These are phyloP conservation scores for Camelina sativa DNA, from an alignment of 345 rosid genomes.

Conservation along the genomic window DNA sequence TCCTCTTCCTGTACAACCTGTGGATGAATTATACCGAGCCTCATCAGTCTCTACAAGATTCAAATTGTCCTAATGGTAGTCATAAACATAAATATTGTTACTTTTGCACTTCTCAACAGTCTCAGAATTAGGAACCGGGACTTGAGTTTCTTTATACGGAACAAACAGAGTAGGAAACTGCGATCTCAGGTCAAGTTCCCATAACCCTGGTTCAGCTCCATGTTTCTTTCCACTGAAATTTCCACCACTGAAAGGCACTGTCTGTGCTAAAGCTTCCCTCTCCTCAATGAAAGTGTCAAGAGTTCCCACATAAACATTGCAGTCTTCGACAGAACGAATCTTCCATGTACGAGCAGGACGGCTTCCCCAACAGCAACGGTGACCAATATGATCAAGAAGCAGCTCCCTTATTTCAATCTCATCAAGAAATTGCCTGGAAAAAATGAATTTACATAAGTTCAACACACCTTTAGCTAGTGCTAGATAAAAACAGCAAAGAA, in stretches of 20 bases:
- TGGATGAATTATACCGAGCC: slow-evolving; percentile 21
- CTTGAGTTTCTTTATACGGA: slow-evolving; percentile 63
- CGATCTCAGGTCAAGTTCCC: slow-evolving; percentile 82
- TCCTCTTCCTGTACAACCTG: slow-evolving; percentile 86
- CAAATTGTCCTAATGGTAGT: not conserved
- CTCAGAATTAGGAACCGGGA: slow-evolving; percentile 73
- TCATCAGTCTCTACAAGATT: slow-evolving; percentile 26
- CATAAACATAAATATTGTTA: slow-evolving; percentile 27
- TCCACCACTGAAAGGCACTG: slow-evolving; percentile 63
- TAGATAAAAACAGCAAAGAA: not conserved
- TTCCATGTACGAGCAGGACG: slow-evolving; percentile 97
- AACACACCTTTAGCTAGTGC: not conserved
- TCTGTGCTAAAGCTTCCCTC: slow-evolving; percentile 73
- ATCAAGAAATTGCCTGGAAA: slow-evolving; percentile 76
- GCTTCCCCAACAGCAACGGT: slow-evolving; percentile 98
- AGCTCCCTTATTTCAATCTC: slow-evolving; percentile 92
- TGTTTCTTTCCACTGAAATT: slow-evolving; percentile 56
- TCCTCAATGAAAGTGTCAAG: slow-evolving; percentile 91
- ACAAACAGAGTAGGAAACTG: slow-evolving; percentile 82
- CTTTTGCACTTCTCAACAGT: slow-evolving; percentile 78
- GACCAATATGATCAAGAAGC: slow-evolving; percentile 93
- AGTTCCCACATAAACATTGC: slow-evolving; percentile 94
- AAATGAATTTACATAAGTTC: not conserved
- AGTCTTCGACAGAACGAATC: slow-evolving; percentile 85
- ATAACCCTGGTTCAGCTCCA: slow-evolving; percentile 62